Evolutionary conservation across 1,284 basidiomycete genomes (phyloP).

Genomic region (Sanghuangporus weigelae): DNA sequence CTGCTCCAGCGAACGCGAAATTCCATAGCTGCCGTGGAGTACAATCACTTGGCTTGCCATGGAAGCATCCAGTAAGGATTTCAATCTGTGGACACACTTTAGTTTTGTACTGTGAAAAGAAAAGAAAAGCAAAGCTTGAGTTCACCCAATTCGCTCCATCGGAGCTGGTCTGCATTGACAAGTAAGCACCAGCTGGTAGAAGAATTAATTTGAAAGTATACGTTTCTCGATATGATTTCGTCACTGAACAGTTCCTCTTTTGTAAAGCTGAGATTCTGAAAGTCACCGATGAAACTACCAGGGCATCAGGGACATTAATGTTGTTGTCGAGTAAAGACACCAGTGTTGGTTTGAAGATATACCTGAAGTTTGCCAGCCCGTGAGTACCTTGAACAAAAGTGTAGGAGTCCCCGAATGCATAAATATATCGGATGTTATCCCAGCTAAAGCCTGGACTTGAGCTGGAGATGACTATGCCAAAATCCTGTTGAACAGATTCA

Average conservation of each 20-base stretch:
- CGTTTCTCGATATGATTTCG: conserved; percentile 43
- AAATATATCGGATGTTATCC: conserved; percentile 37
- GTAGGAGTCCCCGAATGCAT: conserved; percentile 52
- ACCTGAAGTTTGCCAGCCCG: conserved; percentile 47
- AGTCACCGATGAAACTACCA: conserved; percentile 47
- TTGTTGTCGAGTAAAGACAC: background rate
- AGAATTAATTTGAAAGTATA: conserved; percentile 17
- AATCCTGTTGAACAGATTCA: background rate
- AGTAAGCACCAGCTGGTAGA: background rate
- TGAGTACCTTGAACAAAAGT: conserved; percentile 47
- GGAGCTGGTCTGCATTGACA: conserved; percentile 41
- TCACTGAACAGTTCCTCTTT: conserved; percentile 37
- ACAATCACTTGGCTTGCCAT: conserved; percentile 40
- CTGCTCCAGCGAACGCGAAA: conserved; percentile 52
- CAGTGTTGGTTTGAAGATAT: background rate
- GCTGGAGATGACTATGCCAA: conserved; percentile 10
- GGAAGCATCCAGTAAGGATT: conserved; percentile 46
- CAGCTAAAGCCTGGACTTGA: conserved; percentile 31
- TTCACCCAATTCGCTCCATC: conserved; percentile 49
- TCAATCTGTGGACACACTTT: conserved; percentile 32
- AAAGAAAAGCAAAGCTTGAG: background rate
- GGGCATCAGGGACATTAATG: background rate
- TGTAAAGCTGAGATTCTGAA: conserved; percentile 38
- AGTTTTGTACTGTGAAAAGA: background rate
- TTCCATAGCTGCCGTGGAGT: conserved; percentile 43